These are phyloP conservation scores for Mortierella sp. DNA, from an alignment of 371 early-diverging fungal species.

Conservation along the genomic window DNA sequence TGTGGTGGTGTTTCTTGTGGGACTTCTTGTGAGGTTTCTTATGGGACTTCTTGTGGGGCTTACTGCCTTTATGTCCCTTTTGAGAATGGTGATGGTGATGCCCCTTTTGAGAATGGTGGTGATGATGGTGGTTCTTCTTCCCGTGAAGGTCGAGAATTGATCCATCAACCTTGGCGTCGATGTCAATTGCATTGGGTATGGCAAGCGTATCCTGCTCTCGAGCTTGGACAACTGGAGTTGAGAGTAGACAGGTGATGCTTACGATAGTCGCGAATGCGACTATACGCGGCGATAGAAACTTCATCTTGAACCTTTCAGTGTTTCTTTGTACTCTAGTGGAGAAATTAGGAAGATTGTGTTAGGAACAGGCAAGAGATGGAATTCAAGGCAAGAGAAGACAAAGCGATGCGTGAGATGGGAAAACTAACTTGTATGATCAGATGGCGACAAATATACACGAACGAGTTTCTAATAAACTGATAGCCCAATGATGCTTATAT, in stretches of 20 bases:
- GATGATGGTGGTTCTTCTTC: conserved; percentile 5
- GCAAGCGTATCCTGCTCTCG: neutral
- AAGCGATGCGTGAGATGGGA: neutral
- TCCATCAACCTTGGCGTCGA: neutral
- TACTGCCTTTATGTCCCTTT: neutral
- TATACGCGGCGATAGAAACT: conserved; percentile 14
- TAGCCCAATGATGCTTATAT: neutral
- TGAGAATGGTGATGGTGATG: conserved; percentile 13
- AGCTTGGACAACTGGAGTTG: conserved; percentile 11
- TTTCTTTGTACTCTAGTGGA: conserved; percentile 1
- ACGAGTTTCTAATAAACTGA: neutral
- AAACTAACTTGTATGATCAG: neutral
- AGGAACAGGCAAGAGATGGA: neutral
- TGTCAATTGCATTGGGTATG: neutral
- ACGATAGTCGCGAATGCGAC: conserved; percentile 16
- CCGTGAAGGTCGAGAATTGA: neutral
- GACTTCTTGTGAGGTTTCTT: neutral
- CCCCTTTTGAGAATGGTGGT: conserved; percentile 3
- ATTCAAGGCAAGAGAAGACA: neutral
- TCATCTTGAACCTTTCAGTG: conserved; percentile 16
- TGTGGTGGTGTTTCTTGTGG: neutral
- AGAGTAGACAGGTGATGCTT: conserved; percentile 14
- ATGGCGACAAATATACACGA: conserved; percentile 2
- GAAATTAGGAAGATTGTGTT: neutral
- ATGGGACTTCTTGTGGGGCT: neutral